Percentiles rank a stretch among this genome's conserved stretches.
Conservation (phyloP, 148 eudicot genomes). For the Euryodendron excelsum region DNA sequence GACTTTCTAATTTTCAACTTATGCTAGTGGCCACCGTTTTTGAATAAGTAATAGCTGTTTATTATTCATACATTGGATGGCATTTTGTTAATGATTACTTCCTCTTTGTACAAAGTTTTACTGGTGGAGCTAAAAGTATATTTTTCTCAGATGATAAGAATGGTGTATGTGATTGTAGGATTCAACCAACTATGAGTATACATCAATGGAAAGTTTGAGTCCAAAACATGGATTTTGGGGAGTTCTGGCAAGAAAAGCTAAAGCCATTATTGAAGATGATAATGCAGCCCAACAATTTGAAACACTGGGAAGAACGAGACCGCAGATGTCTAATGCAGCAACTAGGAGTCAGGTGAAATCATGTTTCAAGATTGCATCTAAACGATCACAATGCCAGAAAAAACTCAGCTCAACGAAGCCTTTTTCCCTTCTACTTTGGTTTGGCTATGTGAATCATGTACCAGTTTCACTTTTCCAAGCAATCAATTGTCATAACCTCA, state of each 20-base stretch:
- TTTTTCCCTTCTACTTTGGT: too few species aligned
- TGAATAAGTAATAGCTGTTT: not conserved
- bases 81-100: not conserved
- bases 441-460: too few species aligned
- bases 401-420: too few species aligned
- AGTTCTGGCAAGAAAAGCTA: slow-evolving; percentile 63
- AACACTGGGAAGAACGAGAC: slow-evolving; percentile 23
- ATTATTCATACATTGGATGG: not conserved
- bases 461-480: too few species aligned
- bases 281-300: slow-evolving; percentile 26
- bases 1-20: not conserved
- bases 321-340: slow-evolving; percentile 24
- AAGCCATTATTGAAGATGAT: slow-evolving; percentile 65
- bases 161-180: slow-evolving; percentile 24
- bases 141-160: not conserved
- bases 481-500: not conserved
- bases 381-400: too few species aligned
- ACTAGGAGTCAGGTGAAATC: slow-evolving; percentile 44
- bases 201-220: slow-evolving; percentile 39
- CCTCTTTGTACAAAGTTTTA: not conserved
- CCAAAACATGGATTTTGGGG: slow-evolving; percentile 67
- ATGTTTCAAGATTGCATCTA: not conserved
- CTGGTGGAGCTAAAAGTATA: not conserved
- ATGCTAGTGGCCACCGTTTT: not conserved
- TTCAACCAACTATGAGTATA: slow-evolving; percentile 28